Evolutionary conservation across 345 rosid species (phyloP).

Genomic region (Capsella bursapastoris): DNA sequence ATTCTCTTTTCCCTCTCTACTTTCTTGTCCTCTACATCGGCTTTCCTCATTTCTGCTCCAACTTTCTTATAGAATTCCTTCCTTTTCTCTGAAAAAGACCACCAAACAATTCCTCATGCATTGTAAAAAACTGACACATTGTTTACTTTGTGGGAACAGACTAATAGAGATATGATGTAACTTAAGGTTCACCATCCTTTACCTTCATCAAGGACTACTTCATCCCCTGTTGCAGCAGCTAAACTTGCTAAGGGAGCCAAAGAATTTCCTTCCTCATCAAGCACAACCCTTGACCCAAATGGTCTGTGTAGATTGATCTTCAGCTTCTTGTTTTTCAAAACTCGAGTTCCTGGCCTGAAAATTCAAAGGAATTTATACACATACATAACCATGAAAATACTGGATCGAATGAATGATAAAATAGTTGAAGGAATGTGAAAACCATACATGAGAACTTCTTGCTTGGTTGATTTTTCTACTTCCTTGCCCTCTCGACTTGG

Average conservation of each 20-base stretch:
- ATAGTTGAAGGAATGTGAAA: conserved; percentile 18
- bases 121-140: conserved; percentile 1
- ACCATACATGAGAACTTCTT: conserved; percentile 57
- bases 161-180: neutral
- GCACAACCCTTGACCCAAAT: conserved; percentile 72
- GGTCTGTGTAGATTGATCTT: conserved; percentile 88
- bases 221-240: conserved; percentile 56
- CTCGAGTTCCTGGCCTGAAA: conserved; percentile 68
- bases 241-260: conserved; percentile 80
- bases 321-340: conserved; percentile 82
- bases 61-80: conserved; percentile 64
- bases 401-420: conserved; percentile 9
- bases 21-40: conserved; percentile 80
- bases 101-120: neutral
- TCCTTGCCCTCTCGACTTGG: conserved; percentile 46
- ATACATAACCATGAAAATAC: neutral
- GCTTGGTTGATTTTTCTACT: conserved; percentile 45
- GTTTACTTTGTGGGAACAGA: conserved; percentile 9
- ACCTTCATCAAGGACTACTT: conserved; percentile 74
- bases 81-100: conserved; percentile 53
- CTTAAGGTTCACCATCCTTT: conserved; percentile 28
- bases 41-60: conserved; percentile 77
- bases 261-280: conserved; percentile 85
- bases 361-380: conserved; percentile 27
- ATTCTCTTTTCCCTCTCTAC: conserved; percentile 64